A percentile compares a stretch with the other conserved stretches of the same genome.
Conservation (phyloP, 805 yeast genomes). For the Starmerella sp. region DNA sequence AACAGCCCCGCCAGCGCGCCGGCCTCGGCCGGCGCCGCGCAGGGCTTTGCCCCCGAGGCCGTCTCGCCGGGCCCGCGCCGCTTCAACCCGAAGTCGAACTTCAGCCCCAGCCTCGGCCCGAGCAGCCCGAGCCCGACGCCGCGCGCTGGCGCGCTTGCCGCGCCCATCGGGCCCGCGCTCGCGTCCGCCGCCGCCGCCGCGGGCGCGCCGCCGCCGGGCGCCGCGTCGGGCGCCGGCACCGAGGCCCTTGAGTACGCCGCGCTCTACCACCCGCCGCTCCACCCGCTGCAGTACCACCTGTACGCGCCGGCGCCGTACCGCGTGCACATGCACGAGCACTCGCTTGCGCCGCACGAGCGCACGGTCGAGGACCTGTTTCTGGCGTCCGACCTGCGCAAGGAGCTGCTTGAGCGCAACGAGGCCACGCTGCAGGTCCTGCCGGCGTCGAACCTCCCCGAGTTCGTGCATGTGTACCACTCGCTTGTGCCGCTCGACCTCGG, state of each 20-base stretch:
- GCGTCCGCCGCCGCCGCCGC: not conserved
- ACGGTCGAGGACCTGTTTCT: conserved; percentile 60
- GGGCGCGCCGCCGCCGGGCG: not conserved
- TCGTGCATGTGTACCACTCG: conserved; percentile 73
- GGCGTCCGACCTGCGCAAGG: conserved; percentile 58
- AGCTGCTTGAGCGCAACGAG: conserved; percentile 60
- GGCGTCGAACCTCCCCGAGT: conserved; percentile 53
- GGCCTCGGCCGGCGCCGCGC: not conserved
- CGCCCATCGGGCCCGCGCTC: not conserved
- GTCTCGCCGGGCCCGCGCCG: conserved; percentile 10
- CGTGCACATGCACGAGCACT: conserved; percentile 20
- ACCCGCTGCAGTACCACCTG: conserved; percentile 60
- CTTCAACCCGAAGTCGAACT: conserved; percentile 18
- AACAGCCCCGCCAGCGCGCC: not conserved
- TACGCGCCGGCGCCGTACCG: conserved; percentile 80
- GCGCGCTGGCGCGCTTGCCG: not conserved
- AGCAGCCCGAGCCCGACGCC: conserved; percentile 1
- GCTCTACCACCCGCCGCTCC: conserved; percentile 23
- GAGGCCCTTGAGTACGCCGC: conserved; percentile 15
- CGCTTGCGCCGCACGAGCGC: conserved; percentile 60
- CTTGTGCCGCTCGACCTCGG: conserved; percentile 63
- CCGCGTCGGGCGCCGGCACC: not conserved
- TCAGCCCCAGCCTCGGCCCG: conserved; percentile 5
- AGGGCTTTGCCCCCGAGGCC: not conserved
- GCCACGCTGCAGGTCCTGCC: conserved; percentile 63